phyloP scores from a whole-genome alignment of 768 basidiomycete species.

The Rhizopogon roseolus region DNA sequence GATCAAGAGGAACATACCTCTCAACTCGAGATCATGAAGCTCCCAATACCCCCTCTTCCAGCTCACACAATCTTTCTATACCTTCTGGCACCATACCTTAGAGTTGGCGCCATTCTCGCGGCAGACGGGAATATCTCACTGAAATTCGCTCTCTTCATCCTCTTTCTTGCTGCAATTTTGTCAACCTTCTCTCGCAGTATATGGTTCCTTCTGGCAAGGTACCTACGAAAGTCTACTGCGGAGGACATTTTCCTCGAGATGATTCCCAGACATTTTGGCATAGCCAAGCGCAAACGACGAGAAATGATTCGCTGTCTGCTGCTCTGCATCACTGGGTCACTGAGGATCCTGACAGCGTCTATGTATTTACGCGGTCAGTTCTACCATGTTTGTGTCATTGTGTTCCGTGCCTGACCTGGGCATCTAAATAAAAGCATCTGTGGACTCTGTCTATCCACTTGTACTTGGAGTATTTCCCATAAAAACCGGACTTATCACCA shows the following conservation, averaged over 20 bases:
- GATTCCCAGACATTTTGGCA: conserved; percentile 44
- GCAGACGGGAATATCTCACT: conserved; percentile 45
- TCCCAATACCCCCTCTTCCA: conserved; percentile 42
- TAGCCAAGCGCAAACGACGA: conserved; percentile 46
- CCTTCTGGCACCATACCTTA: conserved; percentile 64
- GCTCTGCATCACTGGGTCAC: conserved; percentile 37
- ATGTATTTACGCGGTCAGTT: conserved; percentile 65
- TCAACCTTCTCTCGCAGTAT: conserved; percentile 62
- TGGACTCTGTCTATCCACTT: conserved; percentile 46
- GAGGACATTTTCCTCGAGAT: conserved; percentile 63
- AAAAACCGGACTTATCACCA: conserved; percentile 35
- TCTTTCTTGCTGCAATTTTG: conserved; percentile 51
- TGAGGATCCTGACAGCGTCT: conserved; percentile 49
- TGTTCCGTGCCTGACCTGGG: conserved; percentile 8
- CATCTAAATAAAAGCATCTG: conserved; percentile 39
- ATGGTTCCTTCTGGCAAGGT: conserved; percentile 75
- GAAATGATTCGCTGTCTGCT: conserved; percentile 38
- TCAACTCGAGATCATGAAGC: conserved; percentile 6
- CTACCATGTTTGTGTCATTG: neutral
- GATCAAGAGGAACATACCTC: conserved; percentile 20
- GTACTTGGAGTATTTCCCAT: conserved; percentile 32
- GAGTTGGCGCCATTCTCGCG: conserved; percentile 63
- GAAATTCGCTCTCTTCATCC: conserved; percentile 42
- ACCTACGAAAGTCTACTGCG: conserved; percentile 58
- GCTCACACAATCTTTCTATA: conserved; percentile 61